Conservation (phyloP, 805 yeast genomes). For the Lipomyces spencermartinsiae region DNA sequence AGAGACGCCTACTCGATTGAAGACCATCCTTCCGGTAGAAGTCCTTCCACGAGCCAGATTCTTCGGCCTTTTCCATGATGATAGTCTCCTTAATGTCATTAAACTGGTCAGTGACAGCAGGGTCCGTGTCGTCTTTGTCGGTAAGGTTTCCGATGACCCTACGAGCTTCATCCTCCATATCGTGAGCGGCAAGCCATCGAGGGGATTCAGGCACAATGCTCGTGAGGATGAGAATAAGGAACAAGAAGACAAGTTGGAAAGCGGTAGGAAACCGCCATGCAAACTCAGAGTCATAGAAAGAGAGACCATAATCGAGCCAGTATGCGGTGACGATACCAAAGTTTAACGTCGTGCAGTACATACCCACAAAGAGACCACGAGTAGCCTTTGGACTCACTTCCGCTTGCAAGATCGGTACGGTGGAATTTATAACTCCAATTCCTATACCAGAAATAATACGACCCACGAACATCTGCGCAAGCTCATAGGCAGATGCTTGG, state of each 20-base stretch:
- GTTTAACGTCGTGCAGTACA: conserved; percentile 75
- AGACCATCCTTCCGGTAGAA: conserved; percentile 7
- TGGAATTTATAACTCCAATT: conserved; percentile 78
- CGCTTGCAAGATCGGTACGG: conserved; percentile 82
- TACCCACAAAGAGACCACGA: conserved; percentile 71
- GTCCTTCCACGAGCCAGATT: conserved; percentile 9
- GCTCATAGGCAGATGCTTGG: conserved; percentile 52
- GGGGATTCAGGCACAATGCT: conserved; percentile 46
- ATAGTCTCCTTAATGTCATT: conserved; percentile 8
- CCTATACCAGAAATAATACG: conserved; percentile 78
- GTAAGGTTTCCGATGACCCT: conserved; percentile 6
- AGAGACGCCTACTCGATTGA: conserved; percentile 13
- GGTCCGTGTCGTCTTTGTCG: neutral
- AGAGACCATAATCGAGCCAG: conserved; percentile 76
- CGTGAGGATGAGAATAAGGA: conserved; percentile 62
- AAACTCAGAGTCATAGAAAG: conserved; percentile 61
- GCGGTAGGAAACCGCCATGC: conserved; percentile 79
- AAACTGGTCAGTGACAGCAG: neutral
- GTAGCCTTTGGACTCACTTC: conserved; percentile 70
- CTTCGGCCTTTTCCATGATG: conserved; percentile 4
- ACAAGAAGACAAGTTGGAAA: conserved; percentile 66
- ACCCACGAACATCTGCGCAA: conserved; percentile 77
- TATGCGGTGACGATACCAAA: conserved; percentile 80
- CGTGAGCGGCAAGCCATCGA: conserved; percentile 20
- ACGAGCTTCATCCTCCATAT: conserved; percentile 17